phyloP scores from a whole-genome alignment of 1,284 basidiomycete genomes.

The Inonotus obliquus region DNA sequence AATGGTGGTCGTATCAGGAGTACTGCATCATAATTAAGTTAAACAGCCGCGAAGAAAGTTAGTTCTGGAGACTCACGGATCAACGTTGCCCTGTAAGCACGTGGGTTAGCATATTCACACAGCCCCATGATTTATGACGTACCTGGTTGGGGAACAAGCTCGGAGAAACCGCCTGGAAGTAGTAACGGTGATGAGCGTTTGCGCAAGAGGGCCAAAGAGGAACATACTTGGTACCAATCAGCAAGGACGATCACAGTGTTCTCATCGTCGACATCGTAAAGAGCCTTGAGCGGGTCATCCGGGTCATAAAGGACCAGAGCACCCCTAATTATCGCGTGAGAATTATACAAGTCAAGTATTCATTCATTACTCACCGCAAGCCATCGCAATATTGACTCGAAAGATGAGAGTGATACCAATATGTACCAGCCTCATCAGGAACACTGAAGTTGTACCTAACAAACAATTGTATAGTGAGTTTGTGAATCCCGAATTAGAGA shows the following conservation, averaged over 20 bases:
- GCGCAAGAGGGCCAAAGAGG: background rate
- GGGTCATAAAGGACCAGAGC: constrained; percentile 45
- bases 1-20: constrained; percentile 45
- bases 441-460: constrained; percentile 30
- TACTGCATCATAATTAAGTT: constrained; percentile 1
- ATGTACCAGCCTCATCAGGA: constrained; percentile 35
- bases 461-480: background rate
- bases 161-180: constrained; percentile 15
- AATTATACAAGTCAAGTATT: background rate
- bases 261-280: constrained; percentile 43
- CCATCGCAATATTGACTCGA: constrained; percentile 32
- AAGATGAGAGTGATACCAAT: constrained; percentile 39
- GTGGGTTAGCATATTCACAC: background rate
- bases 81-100: constrained; percentile 13
- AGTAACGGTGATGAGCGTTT: background rate
- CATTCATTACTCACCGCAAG: constrained; percentile 12
- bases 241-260: constrained; percentile 34
- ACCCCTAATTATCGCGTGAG: constrained; percentile 32
- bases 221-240: constrained; percentile 37
- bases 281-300: constrained; percentile 36
- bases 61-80: constrained; percentile 15
- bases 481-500: background rate
- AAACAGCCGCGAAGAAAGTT: background rate
- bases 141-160: constrained; percentile 14
- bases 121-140: background rate